A percentile compares a stretch with the other conserved stretches of the same genome.
phyloP scores from a whole-genome alignment of 805 yeast genomes.

The Cyberlindnera japonica region DNA sequence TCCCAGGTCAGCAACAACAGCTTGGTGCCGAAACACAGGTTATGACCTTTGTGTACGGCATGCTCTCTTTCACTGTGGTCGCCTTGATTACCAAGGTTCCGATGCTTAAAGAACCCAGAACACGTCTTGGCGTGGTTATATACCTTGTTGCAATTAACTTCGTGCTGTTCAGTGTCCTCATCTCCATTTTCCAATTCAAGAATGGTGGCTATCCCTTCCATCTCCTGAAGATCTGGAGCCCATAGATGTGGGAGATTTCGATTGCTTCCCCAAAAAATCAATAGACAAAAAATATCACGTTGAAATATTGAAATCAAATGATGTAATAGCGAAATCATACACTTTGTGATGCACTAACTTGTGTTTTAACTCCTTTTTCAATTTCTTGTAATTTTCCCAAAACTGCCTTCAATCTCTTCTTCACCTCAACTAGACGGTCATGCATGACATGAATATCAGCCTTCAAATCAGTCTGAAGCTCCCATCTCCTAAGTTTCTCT shows the following conservation, averaged over 20 bases:
- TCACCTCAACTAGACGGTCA: slow-evolving; percentile 25
- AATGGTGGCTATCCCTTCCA: slow-evolving; percentile 73
- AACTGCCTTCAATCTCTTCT: slow-evolving; percentile 24
- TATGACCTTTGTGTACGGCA: slow-evolving; percentile 67
- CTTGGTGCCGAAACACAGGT: slow-evolving; percentile 88
- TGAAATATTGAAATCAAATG: background rate
- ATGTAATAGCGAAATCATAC: background rate
- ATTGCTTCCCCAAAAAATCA: background rate
- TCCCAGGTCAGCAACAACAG: slow-evolving; percentile 69
- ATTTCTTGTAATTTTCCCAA: slow-evolving; percentile 30
- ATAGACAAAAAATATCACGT: no score
- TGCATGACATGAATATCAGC: slow-evolving; percentile 19
- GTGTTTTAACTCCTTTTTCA: slow-evolving; percentile 29
- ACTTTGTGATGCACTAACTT: background rate
- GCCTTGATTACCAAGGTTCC: slow-evolving; percentile 58
- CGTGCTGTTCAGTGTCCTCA: slow-evolving; percentile 57
- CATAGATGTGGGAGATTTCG: slow-evolving; percentile 10
- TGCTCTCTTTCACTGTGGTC: slow-evolving; percentile 57
- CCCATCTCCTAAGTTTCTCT: slow-evolving; percentile 30
- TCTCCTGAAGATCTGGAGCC: slow-evolving; percentile 41
- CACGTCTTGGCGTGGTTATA: slow-evolving; percentile 47
- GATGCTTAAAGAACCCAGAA: slow-evolving; percentile 38
- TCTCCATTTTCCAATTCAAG: slow-evolving; percentile 67
- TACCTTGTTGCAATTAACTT: slow-evolving; percentile 44
- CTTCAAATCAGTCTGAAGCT: slow-evolving; percentile 22